These are phyloP conservation scores for Colletotrichum lindemuthianum DNA, from an alignment of 2,329 filamentous ascomycete species.

Conservation along the genomic window DNA sequence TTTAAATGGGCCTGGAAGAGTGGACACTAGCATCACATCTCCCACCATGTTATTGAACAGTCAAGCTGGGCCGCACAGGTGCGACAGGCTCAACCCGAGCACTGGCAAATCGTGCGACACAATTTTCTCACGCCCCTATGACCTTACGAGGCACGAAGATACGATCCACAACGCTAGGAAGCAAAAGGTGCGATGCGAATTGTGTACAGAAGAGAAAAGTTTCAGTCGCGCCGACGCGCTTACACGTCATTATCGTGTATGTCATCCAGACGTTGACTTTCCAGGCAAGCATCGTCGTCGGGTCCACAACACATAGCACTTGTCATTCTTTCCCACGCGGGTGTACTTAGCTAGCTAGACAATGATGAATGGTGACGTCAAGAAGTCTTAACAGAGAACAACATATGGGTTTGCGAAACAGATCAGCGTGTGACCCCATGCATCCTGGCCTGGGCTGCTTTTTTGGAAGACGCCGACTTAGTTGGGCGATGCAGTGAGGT, in stretches of 20 bases:
- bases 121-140: slow-evolving; percentile 94
- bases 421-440: too few relatives aligned
- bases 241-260: slow-evolving; percentile 92
- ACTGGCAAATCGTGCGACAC: slow-evolving; percentile 96
- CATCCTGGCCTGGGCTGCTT: neutral
- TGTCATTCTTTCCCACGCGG: neutral
- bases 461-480: neutral
- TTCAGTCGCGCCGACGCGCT: slow-evolving; percentile 96
- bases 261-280: slow-evolving; percentile 88
- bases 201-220: slow-evolving; percentile 96
- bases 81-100: slow-evolving; percentile 91
- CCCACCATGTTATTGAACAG: slow-evolving; percentile 71
- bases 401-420: too few relatives aligned
- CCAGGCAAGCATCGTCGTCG: slow-evolving; percentile 69
- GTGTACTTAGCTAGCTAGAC: neutral
- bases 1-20: slow-evolving; percentile 49
- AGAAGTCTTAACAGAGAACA: neutral
- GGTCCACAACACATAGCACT: slow-evolving; percentile 19
- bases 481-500: neutral
- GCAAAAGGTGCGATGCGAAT: slow-evolving; percentile 90
- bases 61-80: slow-evolving; percentile 92
- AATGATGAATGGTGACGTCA: neutral
- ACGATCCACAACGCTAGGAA: slow-evolving; percentile 97
- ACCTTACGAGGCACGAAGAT: slow-evolving; percentile 94
- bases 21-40: slow-evolving; percentile 55